These are phyloP conservation scores for Arabidopsis thaliana DNA, from an alignment of 345 rosid species.

Conservation along the genomic window DNA sequence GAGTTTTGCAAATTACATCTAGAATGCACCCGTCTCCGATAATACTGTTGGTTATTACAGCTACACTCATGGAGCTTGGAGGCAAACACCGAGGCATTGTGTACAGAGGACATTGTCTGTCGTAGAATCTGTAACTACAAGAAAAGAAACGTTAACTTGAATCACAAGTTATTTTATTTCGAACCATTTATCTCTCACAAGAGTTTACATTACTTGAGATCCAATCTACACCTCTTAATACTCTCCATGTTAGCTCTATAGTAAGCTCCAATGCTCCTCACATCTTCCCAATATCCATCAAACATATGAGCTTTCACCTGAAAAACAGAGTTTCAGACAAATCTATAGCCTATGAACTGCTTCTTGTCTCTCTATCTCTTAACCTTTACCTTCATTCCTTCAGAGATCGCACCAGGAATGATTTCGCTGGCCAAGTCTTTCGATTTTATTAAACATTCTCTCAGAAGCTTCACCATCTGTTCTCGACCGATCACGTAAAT, in stretches of 20 bases:
- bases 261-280: slow-evolving; percentile 69
- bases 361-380: slow-evolving; percentile 6
- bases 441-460: slow-evolving; percentile 57
- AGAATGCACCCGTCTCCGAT: slow-evolving; percentile 86
- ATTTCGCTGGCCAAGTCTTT: slow-evolving; percentile 65
- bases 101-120: slow-evolving; percentile 59
- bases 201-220: slow-evolving; percentile 44
- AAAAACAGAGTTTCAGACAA: slow-evolving; percentile 15
- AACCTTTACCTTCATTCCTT: slow-evolving; percentile 69
- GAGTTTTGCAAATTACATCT: slow-evolving; percentile 54
- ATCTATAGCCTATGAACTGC: not conserved
- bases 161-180: slow-evolving; percentile 36
- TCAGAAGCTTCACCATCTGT: slow-evolving; percentile 61
- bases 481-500: slow-evolving; percentile 70
- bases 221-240: slow-evolving; percentile 51
- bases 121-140: slow-evolving; percentile 60
- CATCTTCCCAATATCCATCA: slow-evolving; percentile 83
- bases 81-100: slow-evolving; percentile 78
- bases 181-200: slow-evolving; percentile 10
- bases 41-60: slow-evolving; percentile 61
- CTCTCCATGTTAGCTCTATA: slow-evolving; percentile 81
- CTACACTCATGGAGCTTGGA: slow-evolving; percentile 63
- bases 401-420: slow-evolving; percentile 66
- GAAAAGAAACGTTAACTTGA: slow-evolving; percentile 28
- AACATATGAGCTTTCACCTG: slow-evolving; percentile 74